Conservation (phyloP, 2,329 filamentous ascomycete species). For the Colletotrichum tropicicola region DNA sequence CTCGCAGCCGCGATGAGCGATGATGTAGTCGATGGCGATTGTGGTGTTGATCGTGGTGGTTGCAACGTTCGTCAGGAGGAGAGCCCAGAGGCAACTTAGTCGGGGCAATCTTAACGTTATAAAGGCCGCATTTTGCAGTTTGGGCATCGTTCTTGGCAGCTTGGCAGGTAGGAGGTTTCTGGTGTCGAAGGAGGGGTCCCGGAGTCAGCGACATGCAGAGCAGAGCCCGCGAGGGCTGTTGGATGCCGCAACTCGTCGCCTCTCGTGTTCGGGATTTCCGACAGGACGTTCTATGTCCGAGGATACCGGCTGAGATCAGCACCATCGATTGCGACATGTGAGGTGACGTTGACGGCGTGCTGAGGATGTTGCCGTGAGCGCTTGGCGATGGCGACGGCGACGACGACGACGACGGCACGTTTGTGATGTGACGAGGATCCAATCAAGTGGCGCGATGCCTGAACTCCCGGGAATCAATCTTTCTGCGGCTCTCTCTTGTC, state of each 20-base stretch:
- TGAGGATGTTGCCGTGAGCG: background rate
- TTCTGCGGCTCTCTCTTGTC: too few relatives aligned
- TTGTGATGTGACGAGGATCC: too few relatives aligned
- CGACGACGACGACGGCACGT: too few relatives aligned
- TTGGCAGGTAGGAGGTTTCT: background rate
- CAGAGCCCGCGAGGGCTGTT: background rate
- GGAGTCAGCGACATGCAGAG: background rate
- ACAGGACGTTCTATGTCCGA: too few relatives aligned
- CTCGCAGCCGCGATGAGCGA: background rate
- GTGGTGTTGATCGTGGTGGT: background rate
- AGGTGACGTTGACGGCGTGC: too few relatives aligned
- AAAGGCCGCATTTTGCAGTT: background rate
- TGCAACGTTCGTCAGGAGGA: background rate
- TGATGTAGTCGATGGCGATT: background rate
- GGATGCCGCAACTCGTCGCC: too few relatives aligned
- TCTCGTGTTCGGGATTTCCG: conserved; percentile 1
- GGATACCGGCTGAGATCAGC: too few relatives aligned
- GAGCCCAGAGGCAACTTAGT: background rate
- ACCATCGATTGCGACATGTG: too few relatives aligned
- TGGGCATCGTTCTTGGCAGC: background rate
- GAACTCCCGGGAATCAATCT: too few relatives aligned
- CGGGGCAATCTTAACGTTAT: background rate
- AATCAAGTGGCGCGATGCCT: too few relatives aligned
- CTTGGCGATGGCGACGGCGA: background rate
- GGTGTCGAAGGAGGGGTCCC: background rate